A percentile compares a stretch with the other conserved stretches of the same genome.
Evolutionary conservation across 495 filamentous ascomycete species (phyloP).

Genomic region (Clavariopsis aquatica): DNA sequence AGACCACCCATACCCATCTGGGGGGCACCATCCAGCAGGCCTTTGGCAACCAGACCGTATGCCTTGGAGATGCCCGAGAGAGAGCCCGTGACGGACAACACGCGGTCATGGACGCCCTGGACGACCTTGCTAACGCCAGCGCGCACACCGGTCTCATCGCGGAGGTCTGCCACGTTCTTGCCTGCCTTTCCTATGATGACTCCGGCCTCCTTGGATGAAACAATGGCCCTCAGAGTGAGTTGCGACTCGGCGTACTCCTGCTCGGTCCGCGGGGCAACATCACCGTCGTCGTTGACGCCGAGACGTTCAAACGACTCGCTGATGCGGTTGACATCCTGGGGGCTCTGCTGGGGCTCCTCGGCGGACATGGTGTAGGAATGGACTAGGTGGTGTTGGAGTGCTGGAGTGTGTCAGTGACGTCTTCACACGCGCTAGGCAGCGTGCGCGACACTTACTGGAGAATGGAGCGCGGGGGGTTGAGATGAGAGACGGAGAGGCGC

Average conservation of each 20-base stretch:
- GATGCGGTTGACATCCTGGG: slow-evolving; percentile 40
- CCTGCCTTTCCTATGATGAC: slow-evolving; percentile 98
- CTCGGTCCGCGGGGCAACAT: slow-evolving; percentile 60
- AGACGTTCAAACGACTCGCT: slow-evolving; percentile 38
- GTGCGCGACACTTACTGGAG: slow-evolving; percentile 19
- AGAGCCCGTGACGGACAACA: slow-evolving; percentile 88
- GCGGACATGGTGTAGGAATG: slow-evolving; percentile 44
- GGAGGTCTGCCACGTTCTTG: slow-evolving; percentile 95
- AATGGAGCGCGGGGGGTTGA: slow-evolving; percentile 24
- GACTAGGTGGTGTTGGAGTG: slow-evolving; percentile 20
- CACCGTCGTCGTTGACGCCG: slow-evolving; percentile 41
- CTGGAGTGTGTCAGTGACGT: slow-evolving; percentile 29
- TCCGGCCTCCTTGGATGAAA: slow-evolving; percentile 96
- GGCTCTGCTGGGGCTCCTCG: slow-evolving; percentile 38
- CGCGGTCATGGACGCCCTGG: slow-evolving; percentile 92
- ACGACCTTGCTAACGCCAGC: slow-evolving; percentile 99
- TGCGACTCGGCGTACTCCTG: slow-evolving; percentile 92
- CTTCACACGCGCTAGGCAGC: not conserved
- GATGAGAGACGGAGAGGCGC: slow-evolving; percentile 21
- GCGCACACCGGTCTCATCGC: slow-evolving; percentile 95
- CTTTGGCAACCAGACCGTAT: slow-evolving; percentile 89
- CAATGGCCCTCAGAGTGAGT: slow-evolving; percentile 93
- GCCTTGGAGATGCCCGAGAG: slow-evolving; percentile 84
- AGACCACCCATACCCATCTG: slow-evolving; percentile 92
- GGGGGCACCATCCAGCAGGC: slow-evolving; percentile 88